Evolutionary conservation across 2,329 filamentous ascomycete genomes (phyloP), one percentile per base, ranked within the genome.

Genomic region (Aciculosporium take): DNA sequence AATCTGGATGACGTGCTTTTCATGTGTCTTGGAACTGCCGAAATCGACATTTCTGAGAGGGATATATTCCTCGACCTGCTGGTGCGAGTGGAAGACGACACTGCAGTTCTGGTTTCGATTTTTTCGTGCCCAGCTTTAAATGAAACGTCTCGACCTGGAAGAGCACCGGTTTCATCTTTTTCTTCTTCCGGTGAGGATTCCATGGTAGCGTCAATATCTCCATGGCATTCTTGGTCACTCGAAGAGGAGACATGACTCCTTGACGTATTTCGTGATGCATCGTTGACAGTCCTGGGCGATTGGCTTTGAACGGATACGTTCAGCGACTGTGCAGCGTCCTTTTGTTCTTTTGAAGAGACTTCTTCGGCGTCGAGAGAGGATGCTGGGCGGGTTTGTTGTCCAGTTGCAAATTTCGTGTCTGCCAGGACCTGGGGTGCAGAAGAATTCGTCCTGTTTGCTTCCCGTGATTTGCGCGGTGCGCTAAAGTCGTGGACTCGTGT

Each of bases 1-100:
- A 89, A 88, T 12, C 84, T 69, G 0, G 81, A 86, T 0, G 83
- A 84, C 9, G 79, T 84, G 55, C 82, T 87, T 59, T 79, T 81
- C 76, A 81, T 80, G 46, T 80, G 76, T 45, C 63, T 72, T 2
- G 76, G 76, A 27, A 79, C 46, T 1, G 70, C 66, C 6, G 69
- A 72, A 2, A 65, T 55, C 6, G 69, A 71, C 2, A 64, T 54
- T 4, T 65, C 66, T 0, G 71, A 70, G 1, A 68, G 45, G n/a
- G 72, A 78, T 3, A 67, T 54, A 41, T 74, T 71, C 29, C 71
- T 66, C 1, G 75, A 74, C 60, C 65, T 60, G 1, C 56, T 60
- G 3, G 58, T 59, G 2, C 49, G 50, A 12, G 45, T 45, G 5
- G 59, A 61, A 15, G 48, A 35, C 15, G 44, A 44, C 20, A 27